Base-by-base conservation (phyloP, 2,329 filamentous ascomycete genomes). In the Hymenoscyphus infarciens region DNA sequence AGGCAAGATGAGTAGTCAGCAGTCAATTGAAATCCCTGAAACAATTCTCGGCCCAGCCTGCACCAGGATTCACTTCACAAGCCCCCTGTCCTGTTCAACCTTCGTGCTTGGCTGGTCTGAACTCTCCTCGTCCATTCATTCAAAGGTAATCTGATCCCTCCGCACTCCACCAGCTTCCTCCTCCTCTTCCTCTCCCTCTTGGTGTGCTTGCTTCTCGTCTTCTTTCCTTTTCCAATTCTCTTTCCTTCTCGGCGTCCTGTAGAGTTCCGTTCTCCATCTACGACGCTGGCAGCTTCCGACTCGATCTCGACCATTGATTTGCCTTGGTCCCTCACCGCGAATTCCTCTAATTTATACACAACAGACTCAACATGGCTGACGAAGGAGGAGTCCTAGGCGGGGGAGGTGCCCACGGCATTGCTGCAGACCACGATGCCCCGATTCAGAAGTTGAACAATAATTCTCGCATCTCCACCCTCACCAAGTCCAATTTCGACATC, bases 401-500 rank as follows among this genome's bases (percentile, higher is more conserved):
- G 19, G 19, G n/a, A 6, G 53, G 27, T 25, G 55, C 27, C 7
- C 39, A 42, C 16, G 39, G 39, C 15, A 49, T 49, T 22, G 39
- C 27, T 35, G 31, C 31, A 39, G 7, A 19, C 29, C 45, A 22
- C 22, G 39, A 61, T 22, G 13, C 2, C 42, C 25, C 22, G 3
- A 38, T 56, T 38, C 49, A 29, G 4, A 56, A 56, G 33, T 27
- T 64, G 19, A 55, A 59, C 31, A 38, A 53, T 29, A 35, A 52
- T 33, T 63, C 63, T n/a, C 38, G 63, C 61, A 66, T 63, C 49
- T 60, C 64, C 33, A 61, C 64, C n/a, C 59, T 63, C 4, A 60
- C 53, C 19, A 64, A 64, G 39, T 62, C 63, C 8, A 39, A n/a
- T 11, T 62, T 62, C 42, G 63, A 64, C 15, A 27, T 58, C 2